Evolutionary conservation across 768 basidiomycete species (phyloP), one percentile per base, ranked within the genome.

Genomic region (Lactarius quietus): DNA sequence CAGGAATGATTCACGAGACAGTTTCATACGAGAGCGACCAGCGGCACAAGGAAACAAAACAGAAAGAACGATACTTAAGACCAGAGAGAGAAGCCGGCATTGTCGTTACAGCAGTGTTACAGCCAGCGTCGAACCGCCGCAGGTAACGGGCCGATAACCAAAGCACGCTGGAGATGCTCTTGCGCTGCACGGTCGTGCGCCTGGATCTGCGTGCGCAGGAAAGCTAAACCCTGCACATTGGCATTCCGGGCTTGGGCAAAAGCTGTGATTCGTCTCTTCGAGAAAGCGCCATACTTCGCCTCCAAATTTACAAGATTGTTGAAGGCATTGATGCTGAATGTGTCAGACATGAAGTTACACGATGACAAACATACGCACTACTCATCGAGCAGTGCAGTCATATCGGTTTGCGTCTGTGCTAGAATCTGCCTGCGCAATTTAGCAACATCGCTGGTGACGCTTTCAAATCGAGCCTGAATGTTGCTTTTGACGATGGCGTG

Each of bases 391-490:
- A 70, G 17, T 10, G 35, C 55, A 10, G 15, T 59, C 63, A 69
- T 31, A 28, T 70, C 69, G 8, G 48, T 41, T 48, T 57, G 51
- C 3, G 64, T 59, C 43, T 70, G 61, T 8, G 51, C 53, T n/a
- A 70, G 39, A 29, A 69, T 62, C 3, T 52, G 69, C 41, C 38
- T 55, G 29, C 61, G 69, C 23, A 68, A 60, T 52, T 62, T 48
- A 20, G 57, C 53, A 12, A 51, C 55, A 26, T 59, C 53, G n/a
- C 18, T 53, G 33, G 59, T 55, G 20, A 69, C 15, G 33, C 64
- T 62, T n/a, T 68, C 64, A 23, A 70, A 70, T 45, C 69, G 63
- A 29, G 36, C 29, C 10, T 51, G 45, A 38, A 70, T 29, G 39
- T 68, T 69, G 35, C 18, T 52, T 39, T 65, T 62, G 35, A 69